Percentiles rank a stretch among this genome's conserved stretches.
These are phyloP conservation scores for Haberlea rhodopensis DNA, from an alignment of 257 asterid genomes.

Conservation along the genomic window DNA sequence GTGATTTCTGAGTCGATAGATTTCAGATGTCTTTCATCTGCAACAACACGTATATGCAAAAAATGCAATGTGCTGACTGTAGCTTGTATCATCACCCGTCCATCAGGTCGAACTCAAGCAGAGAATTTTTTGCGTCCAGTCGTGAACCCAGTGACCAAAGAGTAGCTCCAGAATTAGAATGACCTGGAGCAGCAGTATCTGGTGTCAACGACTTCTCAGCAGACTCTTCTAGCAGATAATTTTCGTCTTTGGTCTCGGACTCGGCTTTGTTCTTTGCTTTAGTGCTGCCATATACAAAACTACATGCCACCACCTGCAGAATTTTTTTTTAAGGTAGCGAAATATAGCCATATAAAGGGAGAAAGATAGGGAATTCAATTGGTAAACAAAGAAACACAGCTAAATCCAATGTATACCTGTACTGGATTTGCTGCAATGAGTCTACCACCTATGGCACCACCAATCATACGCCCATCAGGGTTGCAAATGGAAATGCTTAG, in stretches of 20 bases:
- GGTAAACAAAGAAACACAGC: not conserved
- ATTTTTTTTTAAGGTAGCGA: not conserved
- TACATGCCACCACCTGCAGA: slow-evolving; percentile 73
- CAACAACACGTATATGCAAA: slow-evolving; percentile 50
- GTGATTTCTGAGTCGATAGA: slow-evolving; percentile 15
- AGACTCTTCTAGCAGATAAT: slow-evolving; percentile 31
- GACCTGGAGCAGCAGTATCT: slow-evolving; percentile 33
- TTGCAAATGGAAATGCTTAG: slow-evolving; percentile 66
- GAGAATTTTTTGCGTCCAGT: slow-evolving; percentile 49
- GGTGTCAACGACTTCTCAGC: slow-evolving; percentile 46
- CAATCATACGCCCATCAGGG: slow-evolving; percentile 64
- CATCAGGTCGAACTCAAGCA: slow-evolving; percentile 71
- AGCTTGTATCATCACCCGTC: slow-evolving; percentile 57
- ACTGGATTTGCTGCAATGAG: slow-evolving; percentile 64
- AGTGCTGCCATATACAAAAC: slow-evolving; percentile 67
- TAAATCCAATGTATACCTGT: slow-evolving; percentile 41
- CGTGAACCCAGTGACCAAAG: slow-evolving; percentile 63
- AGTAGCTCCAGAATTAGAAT: slow-evolving; percentile 40
- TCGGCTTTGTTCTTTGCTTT: slow-evolving; percentile 58
- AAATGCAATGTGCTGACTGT: slow-evolving; percentile 38
- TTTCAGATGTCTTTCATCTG: slow-evolving; percentile 33
- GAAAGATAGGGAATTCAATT: not conserved
- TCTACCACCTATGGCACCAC: slow-evolving; percentile 76
- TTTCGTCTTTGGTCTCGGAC: slow-evolving; percentile 37
- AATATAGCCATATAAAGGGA: not conserved